Evolutionary conservation across 2,329 filamentous ascomycete genomes (phyloP), one percentile per base, ranked within the genome.

Genomic region (Paecilomyces variotii): DNA sequence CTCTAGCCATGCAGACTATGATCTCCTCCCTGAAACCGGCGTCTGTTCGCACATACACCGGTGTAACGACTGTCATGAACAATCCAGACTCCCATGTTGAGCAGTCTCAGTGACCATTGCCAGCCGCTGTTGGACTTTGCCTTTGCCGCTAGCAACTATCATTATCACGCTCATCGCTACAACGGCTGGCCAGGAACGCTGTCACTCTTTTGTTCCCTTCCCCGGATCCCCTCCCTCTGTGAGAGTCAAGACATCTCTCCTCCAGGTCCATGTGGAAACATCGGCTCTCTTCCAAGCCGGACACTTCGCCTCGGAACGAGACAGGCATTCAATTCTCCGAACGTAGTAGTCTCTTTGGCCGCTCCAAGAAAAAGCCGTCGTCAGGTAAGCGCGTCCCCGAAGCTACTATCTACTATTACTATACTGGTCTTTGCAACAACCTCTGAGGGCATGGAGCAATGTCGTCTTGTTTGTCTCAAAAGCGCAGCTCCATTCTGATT

Each of bases 231-330:
- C 24, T 28, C 50, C 25, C 25, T 52, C 50, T 45, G 39, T 24
- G 50, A 52, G 50, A 19, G 25, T 14, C 24, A 12, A 26, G 50
- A 28, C 27, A 12, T 12, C 28, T 49, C 53, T 24, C 56, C 28
- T 39, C 56, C 14, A 39, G 60, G 60, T 63, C 67, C 67, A 76
- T 76, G 73, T 75, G 73, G 73, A 75, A 75, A 70, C 70, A 71
- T 67, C 72, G 71, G 60, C 67, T 68, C 55, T 72, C 72, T 59
- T 68, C 72, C 68, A 73, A 70, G 72, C 71, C 70, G 63, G 72
- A 76, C 65, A 68, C 70, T 62, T 68, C 68, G 62, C 66, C 71
- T 68, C 71, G 70, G 66, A 72, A 61, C 62, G 70, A 74, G 67
- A 69, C 70, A 60, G 66, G 65, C 59, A 64, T 64, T 61, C 67